Evolutionary conservation across 73 alveolate genomes (phyloP).

Genomic region (Blepharisma japonicum): DNA sequence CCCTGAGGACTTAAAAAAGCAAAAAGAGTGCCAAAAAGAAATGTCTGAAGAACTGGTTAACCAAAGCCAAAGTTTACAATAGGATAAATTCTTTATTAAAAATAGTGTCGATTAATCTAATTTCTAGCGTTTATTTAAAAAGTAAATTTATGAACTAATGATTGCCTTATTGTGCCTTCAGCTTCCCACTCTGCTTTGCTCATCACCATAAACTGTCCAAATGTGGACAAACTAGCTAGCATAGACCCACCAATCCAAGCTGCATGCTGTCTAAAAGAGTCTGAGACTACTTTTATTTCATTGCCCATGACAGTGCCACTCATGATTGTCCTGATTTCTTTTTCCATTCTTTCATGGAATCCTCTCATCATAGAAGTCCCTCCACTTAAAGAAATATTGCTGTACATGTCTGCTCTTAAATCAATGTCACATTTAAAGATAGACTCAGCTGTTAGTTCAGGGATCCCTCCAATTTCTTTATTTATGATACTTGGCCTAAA

Average conservation of each 20-base stretch:
- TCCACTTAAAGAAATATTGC: conserved; percentile 76
- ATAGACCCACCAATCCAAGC: conserved; percentile 83
- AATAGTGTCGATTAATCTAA: neutral
- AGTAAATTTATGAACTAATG: conserved; percentile 45
- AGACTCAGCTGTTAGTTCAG: conserved; percentile 34
- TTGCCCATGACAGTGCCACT: conserved; percentile 49
- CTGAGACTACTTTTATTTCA: conserved; percentile 66
- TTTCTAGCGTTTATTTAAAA: neutral
- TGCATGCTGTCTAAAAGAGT: conserved; percentile 65
- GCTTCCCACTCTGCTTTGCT: conserved; percentile 68
- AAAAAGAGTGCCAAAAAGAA: too few species aligned
- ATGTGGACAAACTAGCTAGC: conserved; percentile 75
- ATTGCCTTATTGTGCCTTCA: conserved; percentile 47
- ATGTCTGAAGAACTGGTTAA: too few species aligned
- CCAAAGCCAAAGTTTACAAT: too few species aligned
- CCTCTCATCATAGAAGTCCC: conserved; percentile 82
- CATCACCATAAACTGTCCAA: conserved; percentile 59
- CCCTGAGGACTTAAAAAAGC: neutral
- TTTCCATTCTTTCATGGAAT: conserved; percentile 68
- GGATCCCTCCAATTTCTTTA: conserved; percentile 2
- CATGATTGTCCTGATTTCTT: conserved; percentile 53
- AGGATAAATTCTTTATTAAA: neutral
- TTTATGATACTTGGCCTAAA: conserved; percentile 66
- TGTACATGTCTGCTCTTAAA: conserved; percentile 60
- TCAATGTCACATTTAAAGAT: conserved; percentile 74